Evolutionary conservation across 805 yeast species (phyloP), one percentile per base, ranked within the genome.

Genomic region (Starmera pachycereana): DNA sequence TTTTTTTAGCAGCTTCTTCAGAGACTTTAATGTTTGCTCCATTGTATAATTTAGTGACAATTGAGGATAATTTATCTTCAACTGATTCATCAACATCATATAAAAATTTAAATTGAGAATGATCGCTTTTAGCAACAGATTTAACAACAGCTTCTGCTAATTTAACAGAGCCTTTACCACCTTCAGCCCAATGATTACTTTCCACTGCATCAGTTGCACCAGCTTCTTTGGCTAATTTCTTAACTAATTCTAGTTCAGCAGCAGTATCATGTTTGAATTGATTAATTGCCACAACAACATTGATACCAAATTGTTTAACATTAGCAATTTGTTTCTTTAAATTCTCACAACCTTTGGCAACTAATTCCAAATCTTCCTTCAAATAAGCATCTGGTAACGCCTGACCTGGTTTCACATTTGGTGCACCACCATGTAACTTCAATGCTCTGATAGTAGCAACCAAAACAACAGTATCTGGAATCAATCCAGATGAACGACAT

Each of bases 351-450:
- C 94, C 94, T 38, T 66, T 70, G 50, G 71, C 62, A 51, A 83
- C 78, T 52, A 81, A 65, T 16, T 79, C 87, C 47, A 77, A 68
- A 61, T 82, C 78, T 59, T 83, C 94, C 51, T 71, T 71, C 16
- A 76, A 68, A 65, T 83, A 83, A 57, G 74, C 90, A 29, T 74
- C 66, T 45, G 90, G 86, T 58, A 83, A 69, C 41, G 86, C 69
- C 46, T 82, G 83, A 54, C 92, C 94, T 35, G 94, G 87, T 62
- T 81, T 83, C 42, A 83, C 90, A 52, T 81, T 88, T 37, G 92
- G 86, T 39, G 88, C 94, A 56, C 94, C 94, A 57, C 94, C 94
- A 58, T 83, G 94, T 37, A 83, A 76, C 62, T 83, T 83, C 62
- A 83, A 68, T 22, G 94, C 94, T 65, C 94, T 74, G 16, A 81